Evolutionary conservation across 2,329 filamentous ascomycete species (phyloP).

Genomic region (Lachnellula hyalina): DNA sequence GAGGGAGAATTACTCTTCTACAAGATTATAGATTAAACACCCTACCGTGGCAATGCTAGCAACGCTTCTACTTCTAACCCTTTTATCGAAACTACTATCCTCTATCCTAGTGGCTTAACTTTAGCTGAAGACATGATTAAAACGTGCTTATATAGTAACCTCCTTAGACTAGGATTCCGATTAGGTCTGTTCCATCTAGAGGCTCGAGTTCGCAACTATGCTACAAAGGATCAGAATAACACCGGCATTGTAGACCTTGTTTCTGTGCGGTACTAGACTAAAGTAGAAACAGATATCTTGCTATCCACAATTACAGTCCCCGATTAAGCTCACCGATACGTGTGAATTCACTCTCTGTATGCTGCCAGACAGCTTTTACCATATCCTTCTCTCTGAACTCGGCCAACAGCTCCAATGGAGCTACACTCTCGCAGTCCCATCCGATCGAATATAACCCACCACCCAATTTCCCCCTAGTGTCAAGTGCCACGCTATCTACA

Average conservation of each 20-base stretch:
- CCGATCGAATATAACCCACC: constrained; percentile 19
- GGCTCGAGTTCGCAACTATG: too few species aligned
- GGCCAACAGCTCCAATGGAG: constrained; percentile 7
- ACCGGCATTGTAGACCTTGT: too few species aligned
- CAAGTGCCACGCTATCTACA: constrained; percentile 6
- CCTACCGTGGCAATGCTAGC: background rate
- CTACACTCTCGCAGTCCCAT: constrained; percentile 12
- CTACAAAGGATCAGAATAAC: too few species aligned
- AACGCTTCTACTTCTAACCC: background rate
- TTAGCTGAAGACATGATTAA: too few species aligned
- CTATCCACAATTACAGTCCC: too few species aligned
- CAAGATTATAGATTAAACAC: background rate
- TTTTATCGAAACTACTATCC: too few species aligned
- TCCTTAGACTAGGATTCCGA: too few species aligned
- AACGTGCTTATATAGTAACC: too few species aligned
- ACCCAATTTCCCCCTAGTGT: constrained; percentile 11
- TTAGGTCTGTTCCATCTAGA: too few species aligned
- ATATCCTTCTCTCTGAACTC: constrained; percentile 10
- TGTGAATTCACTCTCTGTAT: constrained; percentile 11
- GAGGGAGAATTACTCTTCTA: background rate
- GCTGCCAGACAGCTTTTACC: constrained; percentile 12
- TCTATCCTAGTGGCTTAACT: too few species aligned
- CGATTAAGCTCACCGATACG: background rate
- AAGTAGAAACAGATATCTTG: too few species aligned
- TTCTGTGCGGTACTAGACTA: too few species aligned